Conservation (phyloP, 331 rosid species). For the Pyracantha coccinea region DNA sequence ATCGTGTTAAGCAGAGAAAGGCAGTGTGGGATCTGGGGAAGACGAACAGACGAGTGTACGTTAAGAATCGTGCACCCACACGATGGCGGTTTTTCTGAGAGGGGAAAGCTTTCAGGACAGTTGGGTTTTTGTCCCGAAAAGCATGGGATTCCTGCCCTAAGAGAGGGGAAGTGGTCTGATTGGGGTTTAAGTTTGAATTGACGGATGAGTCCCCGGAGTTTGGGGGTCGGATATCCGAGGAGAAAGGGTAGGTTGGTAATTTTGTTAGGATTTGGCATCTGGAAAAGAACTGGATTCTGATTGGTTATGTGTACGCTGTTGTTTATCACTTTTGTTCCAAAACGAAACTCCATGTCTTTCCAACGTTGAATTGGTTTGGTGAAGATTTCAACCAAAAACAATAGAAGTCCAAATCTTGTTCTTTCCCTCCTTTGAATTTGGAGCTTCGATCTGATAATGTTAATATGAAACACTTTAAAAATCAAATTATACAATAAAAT, state of each 20-base stretch:
- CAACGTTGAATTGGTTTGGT: background rate
- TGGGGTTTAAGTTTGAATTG: background rate
- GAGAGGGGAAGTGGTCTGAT: background rate
- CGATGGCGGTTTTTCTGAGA: constrained; percentile 5
- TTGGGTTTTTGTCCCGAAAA: background rate
- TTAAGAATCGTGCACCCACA: constrained; percentile 41
- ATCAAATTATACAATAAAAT: too few species aligned
- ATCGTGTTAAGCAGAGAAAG: background rate
- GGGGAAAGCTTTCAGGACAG: constrained; percentile 4
- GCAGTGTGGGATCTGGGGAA: constrained; percentile 49
- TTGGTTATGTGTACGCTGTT: background rate
- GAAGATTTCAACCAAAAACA: background rate
- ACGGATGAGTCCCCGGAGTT: background rate
- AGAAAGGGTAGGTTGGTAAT: background rate
- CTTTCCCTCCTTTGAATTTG: too few species aligned
- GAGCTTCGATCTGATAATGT: too few species aligned
- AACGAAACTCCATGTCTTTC: background rate
- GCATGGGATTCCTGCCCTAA: constrained; percentile 14
- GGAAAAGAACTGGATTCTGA: background rate
- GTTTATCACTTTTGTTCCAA: background rate
- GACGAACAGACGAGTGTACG: constrained; percentile 38
- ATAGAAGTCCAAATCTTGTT: too few species aligned
- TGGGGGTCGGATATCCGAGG: background rate
- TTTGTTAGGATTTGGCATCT: background rate
- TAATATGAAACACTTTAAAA: too few species aligned